phyloP scores from a whole-genome alignment of 768 basidiomycete genomes.

The Tricholomella constricta region DNA sequence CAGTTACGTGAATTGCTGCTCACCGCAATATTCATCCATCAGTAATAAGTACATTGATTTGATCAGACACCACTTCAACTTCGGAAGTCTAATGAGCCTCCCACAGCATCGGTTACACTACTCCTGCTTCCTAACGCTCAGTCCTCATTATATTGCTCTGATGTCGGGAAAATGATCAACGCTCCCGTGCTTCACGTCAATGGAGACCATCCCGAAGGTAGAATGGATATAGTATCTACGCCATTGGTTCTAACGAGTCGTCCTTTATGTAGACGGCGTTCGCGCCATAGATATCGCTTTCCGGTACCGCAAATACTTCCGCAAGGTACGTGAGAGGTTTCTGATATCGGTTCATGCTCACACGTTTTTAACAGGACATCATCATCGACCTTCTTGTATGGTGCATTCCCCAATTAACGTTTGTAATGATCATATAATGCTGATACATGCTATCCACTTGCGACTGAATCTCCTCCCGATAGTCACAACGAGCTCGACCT shows the following conservation, averaged over 20 bases:
- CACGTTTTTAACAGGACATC: constrained; percentile 55
- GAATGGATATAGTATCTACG: constrained; percentile 9
- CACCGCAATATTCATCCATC: too few species aligned
- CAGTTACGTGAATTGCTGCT: too few species aligned
- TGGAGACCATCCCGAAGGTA: constrained; percentile 87
- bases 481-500: constrained; percentile 92
- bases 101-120: constrained; percentile 86
- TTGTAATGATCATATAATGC: not conserved
- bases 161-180: constrained; percentile 88
- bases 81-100: constrained; percentile 1
- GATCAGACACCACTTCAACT: not conserved
- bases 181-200: constrained; percentile 90
- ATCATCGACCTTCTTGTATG: constrained; percentile 90
- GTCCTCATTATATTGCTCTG: constrained; percentile 86
- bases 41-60: constrained; percentile 57
- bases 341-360: not conserved
- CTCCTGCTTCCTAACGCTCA: constrained; percentile 82
- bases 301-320: constrained; percentile 82
- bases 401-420: constrained; percentile 35
- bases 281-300: constrained; percentile 88
- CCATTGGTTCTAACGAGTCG: not conserved
- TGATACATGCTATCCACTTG: not conserved
- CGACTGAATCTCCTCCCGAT: not conserved
- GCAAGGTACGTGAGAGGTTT: constrained; percentile 54
- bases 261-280: constrained; percentile 60